phyloP scores from a whole-genome alignment of 1,284 basidiomycete species.

The Melampsora occidentalis region DNA sequence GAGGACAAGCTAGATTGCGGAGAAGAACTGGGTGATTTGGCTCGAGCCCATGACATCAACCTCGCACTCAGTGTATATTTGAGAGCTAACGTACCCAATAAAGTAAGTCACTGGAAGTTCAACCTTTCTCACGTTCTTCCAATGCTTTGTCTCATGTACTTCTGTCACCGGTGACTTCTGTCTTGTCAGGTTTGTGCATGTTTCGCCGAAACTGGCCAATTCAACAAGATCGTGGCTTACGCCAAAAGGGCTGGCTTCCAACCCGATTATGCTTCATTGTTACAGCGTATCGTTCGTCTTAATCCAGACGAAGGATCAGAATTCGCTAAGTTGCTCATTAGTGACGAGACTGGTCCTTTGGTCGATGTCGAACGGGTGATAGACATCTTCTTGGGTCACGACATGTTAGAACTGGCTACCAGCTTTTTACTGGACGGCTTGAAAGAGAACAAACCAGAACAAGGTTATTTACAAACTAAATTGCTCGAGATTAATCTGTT shows the following conservation, averaged over 20 bases:
- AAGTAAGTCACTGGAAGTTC: conserved; percentile 66
- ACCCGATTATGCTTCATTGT: conserved; percentile 89
- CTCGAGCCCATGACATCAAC: conserved; percentile 92
- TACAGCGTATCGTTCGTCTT: conserved; percentile 94
- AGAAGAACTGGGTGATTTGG: conserved; percentile 97
- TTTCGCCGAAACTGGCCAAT: conserved; percentile 98
- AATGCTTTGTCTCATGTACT: background rate
- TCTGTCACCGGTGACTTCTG: conserved; percentile 46
- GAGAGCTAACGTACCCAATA: conserved; percentile 96
- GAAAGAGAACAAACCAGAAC: conserved; percentile 98
- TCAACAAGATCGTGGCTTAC: conserved; percentile 96
- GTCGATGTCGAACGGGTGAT: conserved; percentile 92
- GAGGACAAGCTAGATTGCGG: conserved; percentile 99
- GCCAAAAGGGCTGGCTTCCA: conserved; percentile 94
- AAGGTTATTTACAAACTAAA: conserved; percentile 91
- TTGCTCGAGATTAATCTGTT: conserved; percentile 97
- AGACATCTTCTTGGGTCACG: conserved; percentile 99
- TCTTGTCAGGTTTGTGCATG: conserved; percentile 66
- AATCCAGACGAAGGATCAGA: conserved; percentile 98
- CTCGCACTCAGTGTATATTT: conserved; percentile 98
- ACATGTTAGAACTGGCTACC: conserved; percentile 99
- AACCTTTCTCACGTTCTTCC: background rate
- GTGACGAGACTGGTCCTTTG: conserved; percentile 86
- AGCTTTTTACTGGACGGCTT: conserved; percentile 98
- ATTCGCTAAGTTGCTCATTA: conserved; percentile 88